Base-by-base conservation (phyloP, 192 early-diverging fungal genomes). In the Backusella liffmaniae region DNA sequence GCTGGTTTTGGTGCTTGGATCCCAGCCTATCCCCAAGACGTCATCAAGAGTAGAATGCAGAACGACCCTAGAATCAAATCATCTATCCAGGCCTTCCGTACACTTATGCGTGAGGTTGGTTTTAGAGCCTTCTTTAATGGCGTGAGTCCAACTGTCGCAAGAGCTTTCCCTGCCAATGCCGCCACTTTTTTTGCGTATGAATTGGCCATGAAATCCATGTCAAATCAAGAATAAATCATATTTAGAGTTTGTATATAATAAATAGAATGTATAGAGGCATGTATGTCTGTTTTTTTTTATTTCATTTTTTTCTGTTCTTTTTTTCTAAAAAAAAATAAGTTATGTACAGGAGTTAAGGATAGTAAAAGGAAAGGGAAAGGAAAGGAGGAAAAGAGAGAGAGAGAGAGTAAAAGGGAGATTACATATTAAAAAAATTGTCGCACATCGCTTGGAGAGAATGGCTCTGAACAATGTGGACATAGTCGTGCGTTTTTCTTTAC, bases 1-100 rank as follows among this genome's bases (percentile, higher is more conserved):
- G 95, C 97, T 62, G 96, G 96, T 67, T 94, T 98, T 76, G 93
- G 93, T 79, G 97, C 95, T 84, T 99, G 97, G 97, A 80, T 89
- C 1, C 87, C 87, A 3, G 84, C 83, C 37, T 89, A 87, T 72
- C 94, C 94, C 5, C 94, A 95, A 56, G 94, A 96, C 79, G 94
- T 96, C 39, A 86, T 96, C 77, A 96, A 96, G 81, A 93, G 91
- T 36, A 86, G 91, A 66, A 88, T 93, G 80, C 90, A 93, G 83
- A 91, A 87, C 6, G 87, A 89, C 1, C 53, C 36, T 66, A 67
- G 80, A 26, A 79, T 84, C 66, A 82, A 82, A 59, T 79, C 76
- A 9, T 72, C 80, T 0, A 30, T 68, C 2, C 82, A 79, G 9
- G 82, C 82, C 9, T 72, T 86, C 72, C 78, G 76, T 18, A 76